Conservation (phyloP, 202 grass and related monocot genomes). For the Zoysia matrella region DNA sequence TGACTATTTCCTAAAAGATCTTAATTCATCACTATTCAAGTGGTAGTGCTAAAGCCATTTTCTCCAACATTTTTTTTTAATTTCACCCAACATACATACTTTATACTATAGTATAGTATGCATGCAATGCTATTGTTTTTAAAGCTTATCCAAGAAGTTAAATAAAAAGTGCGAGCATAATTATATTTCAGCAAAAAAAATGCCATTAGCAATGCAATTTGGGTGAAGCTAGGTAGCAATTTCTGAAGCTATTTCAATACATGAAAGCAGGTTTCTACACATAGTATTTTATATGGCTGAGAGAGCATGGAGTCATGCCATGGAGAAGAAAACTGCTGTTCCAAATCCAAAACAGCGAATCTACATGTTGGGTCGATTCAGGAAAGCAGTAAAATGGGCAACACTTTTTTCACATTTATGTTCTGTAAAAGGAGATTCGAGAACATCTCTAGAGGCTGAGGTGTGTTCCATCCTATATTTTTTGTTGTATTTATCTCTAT, state of each 20-base stretch:
- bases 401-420: slow-evolving; percentile 82
- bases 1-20: not conserved
- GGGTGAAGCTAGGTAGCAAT: not conserved
- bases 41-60: not conserved
- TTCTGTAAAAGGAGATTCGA: slow-evolving; percentile 92
- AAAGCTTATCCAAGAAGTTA: not conserved
- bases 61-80: slow-evolving; percentile 8
- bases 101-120: slow-evolving; percentile 12
- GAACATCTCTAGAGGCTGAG: slow-evolving; percentile 96
- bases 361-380: slow-evolving; percentile 92
- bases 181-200: not conserved
- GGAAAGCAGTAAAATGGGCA: slow-evolving; percentile 97
- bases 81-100: slow-evolving; percentile 1
- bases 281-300: slow-evolving; percentile 96
- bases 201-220: slow-evolving; percentile 1
- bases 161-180: not conserved
- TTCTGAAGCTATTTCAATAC: slow-evolving; percentile 38
- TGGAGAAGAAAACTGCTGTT: slow-evolving; percentile 96
- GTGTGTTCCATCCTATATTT: slow-evolving; percentile 39
- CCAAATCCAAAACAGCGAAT: slow-evolving; percentile 83
- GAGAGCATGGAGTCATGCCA: slow-evolving; percentile 96
- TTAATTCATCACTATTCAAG: not conserved
- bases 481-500: slow-evolving; percentile 30
- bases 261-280: slow-evolving; percentile 75
- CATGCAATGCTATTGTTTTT: not conserved